Evolutionary conservation across 192 early-diverging fungal genomes (phyloP), one percentile per base, ranked within the genome.

Genomic region (Coemansia aciculifera): DNA sequence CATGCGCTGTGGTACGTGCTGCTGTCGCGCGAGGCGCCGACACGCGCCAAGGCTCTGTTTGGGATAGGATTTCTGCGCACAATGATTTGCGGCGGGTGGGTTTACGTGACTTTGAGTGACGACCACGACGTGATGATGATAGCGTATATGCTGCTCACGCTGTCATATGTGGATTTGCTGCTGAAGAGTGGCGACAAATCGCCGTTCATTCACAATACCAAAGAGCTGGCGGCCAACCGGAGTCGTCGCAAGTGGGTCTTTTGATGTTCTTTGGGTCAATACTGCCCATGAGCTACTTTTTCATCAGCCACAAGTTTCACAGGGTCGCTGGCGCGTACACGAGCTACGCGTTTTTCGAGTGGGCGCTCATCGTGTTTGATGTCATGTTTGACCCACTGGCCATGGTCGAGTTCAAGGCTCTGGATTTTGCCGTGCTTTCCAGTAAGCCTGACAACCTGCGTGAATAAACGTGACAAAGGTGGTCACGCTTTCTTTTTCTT

Each of bases 91-190:
- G 92, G 90, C 43, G 91, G 92, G 24, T 94, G 92, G 92, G 89
- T 90, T 3, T 94, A 92, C 66, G 85, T 94, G 65, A 94, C 90
- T 5, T 91, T 89, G 0, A 86, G 89, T 19, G 92, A 94, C 64
- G 90, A 94, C 75, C 92, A 91, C 73, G 78, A 94, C 56, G 83
- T 94, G 61, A 88, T 89, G 71, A 94, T 94, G 92, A 87, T 91
- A 9, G 39, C 86, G 5, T 94, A 94, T 73, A 73, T 94, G 63
- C n/a, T 94, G 29, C 84, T 84, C 61, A 94, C 89, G 8, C 75
- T 92, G 62, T 90, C 91, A 3, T 92, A 91, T 74, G 89, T 90
- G 79, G 19, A 89, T 17, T 84, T 90, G 48, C 79, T 87, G 36
- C 72, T 91, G 23, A 77, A 84, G 57, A 86, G 79, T 2, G 77